phyloP scores from a whole-genome alignment of 2,329 filamentous ascomycete species.

The Alternaria dauci region DNA sequence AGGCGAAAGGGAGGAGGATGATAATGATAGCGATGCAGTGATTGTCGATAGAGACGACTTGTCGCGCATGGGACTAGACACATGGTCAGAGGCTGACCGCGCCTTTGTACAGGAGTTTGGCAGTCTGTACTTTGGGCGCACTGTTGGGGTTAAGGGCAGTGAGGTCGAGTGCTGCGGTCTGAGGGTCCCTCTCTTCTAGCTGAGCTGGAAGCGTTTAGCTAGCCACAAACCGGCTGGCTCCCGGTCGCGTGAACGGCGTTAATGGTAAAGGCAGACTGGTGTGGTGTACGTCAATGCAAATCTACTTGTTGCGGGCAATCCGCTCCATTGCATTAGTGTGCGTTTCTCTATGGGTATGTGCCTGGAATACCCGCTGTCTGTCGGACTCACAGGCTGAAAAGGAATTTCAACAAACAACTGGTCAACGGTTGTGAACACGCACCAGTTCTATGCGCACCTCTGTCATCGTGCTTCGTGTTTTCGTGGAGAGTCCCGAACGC shows the following conservation, averaged over 20 bases:
- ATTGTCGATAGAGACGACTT: conserved; percentile 71
- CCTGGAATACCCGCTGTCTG: conserved; percentile 19
- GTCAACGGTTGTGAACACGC: background rate
- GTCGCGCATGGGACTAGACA: conserved; percentile 76
- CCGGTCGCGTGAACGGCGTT: conserved; percentile 4
- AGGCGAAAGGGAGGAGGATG: conserved; percentile 48
- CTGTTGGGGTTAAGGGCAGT: conserved; percentile 70
- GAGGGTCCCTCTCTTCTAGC: conserved; percentile 58
- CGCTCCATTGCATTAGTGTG: conserved; percentile 9
- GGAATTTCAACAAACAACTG: background rate
- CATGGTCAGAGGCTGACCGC: conserved; percentile 77
- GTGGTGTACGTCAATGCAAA: conserved; percentile 4
- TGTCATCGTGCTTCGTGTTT: background rate
- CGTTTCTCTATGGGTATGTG: conserved; percentile 1
- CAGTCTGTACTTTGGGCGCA: conserved; percentile 70
- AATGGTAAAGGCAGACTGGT: conserved; percentile 1
- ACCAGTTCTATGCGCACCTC: conserved; percentile 5
- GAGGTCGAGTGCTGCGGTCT: conserved; percentile 79
- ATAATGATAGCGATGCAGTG: conserved; percentile 48
- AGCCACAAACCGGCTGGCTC: conserved; percentile 14
- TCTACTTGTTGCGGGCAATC: conserved; percentile 4
- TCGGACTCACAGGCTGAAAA: conserved; percentile 4
- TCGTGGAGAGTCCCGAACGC: background rate
- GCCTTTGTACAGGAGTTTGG: conserved; percentile 71
- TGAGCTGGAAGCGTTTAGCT: conserved; percentile 3